Percentiles rank a stretch among this genome's conserved stretches.
phyloP scores from a whole-genome alignment of 805 yeast species.

The Nakazawaea wyomingensis region DNA sequence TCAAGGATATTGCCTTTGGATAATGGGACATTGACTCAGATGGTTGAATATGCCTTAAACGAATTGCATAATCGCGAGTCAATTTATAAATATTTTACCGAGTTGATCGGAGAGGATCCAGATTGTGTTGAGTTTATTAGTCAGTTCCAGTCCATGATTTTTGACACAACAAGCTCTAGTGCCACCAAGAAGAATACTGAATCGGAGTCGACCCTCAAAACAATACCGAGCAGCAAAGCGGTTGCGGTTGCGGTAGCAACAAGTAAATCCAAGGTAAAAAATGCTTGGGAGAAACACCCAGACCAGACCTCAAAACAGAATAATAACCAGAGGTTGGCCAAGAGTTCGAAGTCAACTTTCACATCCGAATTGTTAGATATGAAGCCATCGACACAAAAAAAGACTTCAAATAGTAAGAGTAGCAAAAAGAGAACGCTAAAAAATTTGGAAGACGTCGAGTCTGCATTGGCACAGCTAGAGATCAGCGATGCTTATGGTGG shows the following conservation, averaged over 20 bases:
- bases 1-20: slow-evolving; percentile 50
- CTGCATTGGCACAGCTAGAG: slow-evolving; percentile 42
- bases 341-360: slow-evolving; percentile 27
- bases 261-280: slow-evolving; percentile 14
- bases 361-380: slow-evolving; percentile 43
- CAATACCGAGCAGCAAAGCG: neutral
- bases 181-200: slow-evolving; percentile 3
- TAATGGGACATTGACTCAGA: slow-evolving; percentile 46
- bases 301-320: slow-evolving; percentile 12
- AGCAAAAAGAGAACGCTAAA: slow-evolving; percentile 45
- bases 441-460: slow-evolving; percentile 43
- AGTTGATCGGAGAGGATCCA: slow-evolving; percentile 53
- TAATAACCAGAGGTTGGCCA: slow-evolving; percentile 12
- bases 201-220: slow-evolving; percentile 1
- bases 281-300: slow-evolving; percentile 9
- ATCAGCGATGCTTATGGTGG: slow-evolving; percentile 16
- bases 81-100: slow-evolving; percentile 47
- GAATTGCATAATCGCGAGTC: slow-evolving; percentile 40
- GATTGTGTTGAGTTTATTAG: slow-evolving; percentile 43
- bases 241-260: neutral
- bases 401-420: slow-evolving; percentile 26
- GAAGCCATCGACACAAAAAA: slow-evolving; percentile 28
- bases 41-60: slow-evolving; percentile 47
- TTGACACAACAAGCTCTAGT: slow-evolving; percentile 20
- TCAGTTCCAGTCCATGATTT: slow-evolving; percentile 35